phyloP scores from a whole-genome alignment of 2,329 filamentous ascomycete genomes.

The Alternaria incomplexa region DNA sequence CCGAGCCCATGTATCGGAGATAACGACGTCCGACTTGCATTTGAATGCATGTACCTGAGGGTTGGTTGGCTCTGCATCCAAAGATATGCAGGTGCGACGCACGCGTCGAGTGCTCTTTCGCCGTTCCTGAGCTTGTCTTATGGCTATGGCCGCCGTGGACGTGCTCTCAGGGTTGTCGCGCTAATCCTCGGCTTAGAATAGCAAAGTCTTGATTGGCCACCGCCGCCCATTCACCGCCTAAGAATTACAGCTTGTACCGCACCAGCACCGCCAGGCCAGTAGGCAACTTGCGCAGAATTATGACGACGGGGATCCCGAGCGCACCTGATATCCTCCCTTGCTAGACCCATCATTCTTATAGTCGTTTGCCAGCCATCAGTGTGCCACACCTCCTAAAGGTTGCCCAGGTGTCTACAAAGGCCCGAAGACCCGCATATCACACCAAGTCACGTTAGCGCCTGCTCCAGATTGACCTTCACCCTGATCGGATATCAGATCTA shows the following conservation, averaged over 20 bases:
- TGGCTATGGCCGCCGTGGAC: conserved; percentile 9
- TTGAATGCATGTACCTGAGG: background rate
- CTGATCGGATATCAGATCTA: conserved; percentile 21
- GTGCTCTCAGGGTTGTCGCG: conserved; percentile 12
- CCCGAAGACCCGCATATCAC: conserved; percentile 27
- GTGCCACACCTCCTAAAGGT: conserved; percentile 21
- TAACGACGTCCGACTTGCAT: background rate
- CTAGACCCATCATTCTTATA: conserved; percentile 24
- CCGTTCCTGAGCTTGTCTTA: background rate
- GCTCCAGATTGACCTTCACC: conserved; percentile 15
- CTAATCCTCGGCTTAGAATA: conserved; percentile 33
- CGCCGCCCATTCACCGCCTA: conserved; percentile 25
- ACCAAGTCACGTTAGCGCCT: conserved; percentile 35
- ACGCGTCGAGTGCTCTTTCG: background rate
- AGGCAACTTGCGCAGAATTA: conserved; percentile 20
- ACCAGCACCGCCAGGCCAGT: conserved; percentile 23
- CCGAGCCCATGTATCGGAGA: conserved; percentile 9
- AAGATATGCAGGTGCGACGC: background rate
- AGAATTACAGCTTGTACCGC: conserved; percentile 15
- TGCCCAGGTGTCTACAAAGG: conserved; percentile 22
- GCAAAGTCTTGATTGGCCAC: conserved; percentile 25
- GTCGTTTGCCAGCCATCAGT: conserved; percentile 18
- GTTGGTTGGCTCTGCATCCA: conserved; percentile 3
- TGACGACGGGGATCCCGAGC: conserved; percentile 24
- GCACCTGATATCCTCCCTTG: conserved; percentile 23